Evolutionary conservation across 2,329 filamentous ascomycete species (phyloP).

Genomic region (Trichoderma sp.): DNA sequence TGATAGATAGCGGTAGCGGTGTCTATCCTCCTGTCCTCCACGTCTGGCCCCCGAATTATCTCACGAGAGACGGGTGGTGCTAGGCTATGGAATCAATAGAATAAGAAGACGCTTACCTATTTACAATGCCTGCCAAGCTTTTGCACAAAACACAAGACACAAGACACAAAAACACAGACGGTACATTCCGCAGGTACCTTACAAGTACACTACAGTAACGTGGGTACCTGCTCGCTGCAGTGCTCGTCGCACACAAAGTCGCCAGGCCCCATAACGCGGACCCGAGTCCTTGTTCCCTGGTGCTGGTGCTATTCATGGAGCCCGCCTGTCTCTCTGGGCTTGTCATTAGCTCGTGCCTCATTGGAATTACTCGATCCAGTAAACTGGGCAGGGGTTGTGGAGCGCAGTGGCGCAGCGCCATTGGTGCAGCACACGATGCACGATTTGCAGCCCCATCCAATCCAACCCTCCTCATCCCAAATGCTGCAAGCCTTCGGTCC

Average conservation of each 20-base stretch:
- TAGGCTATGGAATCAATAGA: no score
- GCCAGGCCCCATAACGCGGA: neutral
- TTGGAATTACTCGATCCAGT: neutral
- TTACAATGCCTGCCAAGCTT: no score
- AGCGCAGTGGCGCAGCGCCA: neutral
- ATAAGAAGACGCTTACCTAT: no score
- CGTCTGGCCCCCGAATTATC: neutral
- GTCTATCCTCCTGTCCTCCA: neutral
- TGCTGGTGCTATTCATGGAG: neutral
- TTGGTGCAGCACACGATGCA: neutral
- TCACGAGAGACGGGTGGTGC: neutral
- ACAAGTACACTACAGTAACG: no score
- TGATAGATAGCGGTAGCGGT: neutral
- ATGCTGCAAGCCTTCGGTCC: slow-evolving; percentile 16
- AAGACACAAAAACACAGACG: no score
- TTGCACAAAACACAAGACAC: no score
- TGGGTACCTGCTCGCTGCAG: no score
- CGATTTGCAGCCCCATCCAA: neutral
- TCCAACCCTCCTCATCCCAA: neutral
- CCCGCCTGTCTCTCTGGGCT: neutral
- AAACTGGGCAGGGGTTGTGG: slow-evolving; percentile 9
- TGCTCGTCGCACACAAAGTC: neutral
- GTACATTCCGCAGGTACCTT: no score
- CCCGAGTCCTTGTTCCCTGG: neutral
- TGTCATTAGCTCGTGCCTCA: slow-evolving; percentile 4